These are phyloP conservation scores for Colletotrichum godetiae DNA, from an alignment of 2,329 filamentous ascomycete species.

Conservation along the genomic window DNA sequence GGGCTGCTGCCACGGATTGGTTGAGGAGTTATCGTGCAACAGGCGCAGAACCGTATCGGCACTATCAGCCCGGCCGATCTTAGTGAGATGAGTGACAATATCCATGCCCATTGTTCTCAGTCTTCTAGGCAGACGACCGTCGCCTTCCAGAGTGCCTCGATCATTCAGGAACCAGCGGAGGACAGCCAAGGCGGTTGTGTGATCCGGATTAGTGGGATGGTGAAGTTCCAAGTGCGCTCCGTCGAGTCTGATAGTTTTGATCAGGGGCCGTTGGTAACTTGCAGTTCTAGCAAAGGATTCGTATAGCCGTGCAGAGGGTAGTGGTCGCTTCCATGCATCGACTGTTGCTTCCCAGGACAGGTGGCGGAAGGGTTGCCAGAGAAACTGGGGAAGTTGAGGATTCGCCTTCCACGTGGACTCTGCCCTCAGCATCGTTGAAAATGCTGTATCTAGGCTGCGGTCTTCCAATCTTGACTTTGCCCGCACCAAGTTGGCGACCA, in stretches of 20 bases:
- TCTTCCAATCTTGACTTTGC: slow-evolving; percentile 50
- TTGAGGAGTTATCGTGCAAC: slow-evolving; percentile 49
- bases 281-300: slow-evolving; percentile 63
- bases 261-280: slow-evolving; percentile 43
- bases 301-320: slow-evolving; percentile 60
- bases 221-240: slow-evolving; percentile 65
- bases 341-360: slow-evolving; percentile 66
- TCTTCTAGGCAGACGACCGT: slow-evolving; percentile 3
- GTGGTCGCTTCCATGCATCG: slow-evolving; percentile 56
- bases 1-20: slow-evolving; percentile 20
- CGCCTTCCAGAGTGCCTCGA: slow-evolving; percentile 10
- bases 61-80: slow-evolving; percentile 52
- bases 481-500: slow-evolving; percentile 55
- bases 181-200: slow-evolving; percentile 55
- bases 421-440: slow-evolving; percentile 59
- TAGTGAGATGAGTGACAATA: slow-evolving; percentile 57
- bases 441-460: slow-evolving; percentile 61
- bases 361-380: slow-evolving; percentile 57
- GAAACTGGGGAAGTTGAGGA: slow-evolving; percentile 47
- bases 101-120: slow-evolving; percentile 44
- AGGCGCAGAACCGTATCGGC: slow-evolving; percentile 53
- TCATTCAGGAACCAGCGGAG: slow-evolving; percentile 49
- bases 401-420: slow-evolving; percentile 53
- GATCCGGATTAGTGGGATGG: slow-evolving; percentile 63
- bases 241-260: slow-evolving; percentile 46